phyloP scores from a whole-genome alignment of 2,329 filamentous ascomycete genomes.

The Fusarium sp. region DNA sequence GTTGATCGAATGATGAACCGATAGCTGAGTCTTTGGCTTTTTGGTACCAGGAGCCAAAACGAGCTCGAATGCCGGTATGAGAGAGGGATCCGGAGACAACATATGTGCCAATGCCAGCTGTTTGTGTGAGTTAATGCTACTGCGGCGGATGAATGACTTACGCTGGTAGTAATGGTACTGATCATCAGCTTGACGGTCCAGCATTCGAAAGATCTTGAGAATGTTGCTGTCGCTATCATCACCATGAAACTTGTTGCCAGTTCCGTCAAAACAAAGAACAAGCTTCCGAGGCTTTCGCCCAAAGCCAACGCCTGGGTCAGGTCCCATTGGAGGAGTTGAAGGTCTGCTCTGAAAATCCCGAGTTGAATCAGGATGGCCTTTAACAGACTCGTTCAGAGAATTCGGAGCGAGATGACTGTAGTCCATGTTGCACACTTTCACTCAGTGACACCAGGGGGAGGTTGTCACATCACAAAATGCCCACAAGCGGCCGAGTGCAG shows the following conservation, averaged over 20 bases:
- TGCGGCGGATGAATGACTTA: conserved; percentile 49
- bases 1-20: conserved; percentile 83
- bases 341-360: conserved; percentile 42
- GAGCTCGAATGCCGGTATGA: conserved; percentile 67
- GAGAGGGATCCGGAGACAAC: conserved; percentile 71
- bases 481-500: neutral
- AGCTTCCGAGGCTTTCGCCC: conserved; percentile 58
- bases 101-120: conserved; percentile 80
- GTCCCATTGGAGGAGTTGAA: conserved; percentile 39
- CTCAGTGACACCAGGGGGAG: neutral
- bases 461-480: conserved; percentile 5
- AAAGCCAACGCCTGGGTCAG: conserved; percentile 21
- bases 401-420: conserved; percentile 41
- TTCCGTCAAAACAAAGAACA: conserved; percentile 73
- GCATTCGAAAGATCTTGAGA: conserved; percentile 77
- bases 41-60: conserved; percentile 74
- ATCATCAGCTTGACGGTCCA: conserved; percentile 71
- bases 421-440: conserved; percentile 41
- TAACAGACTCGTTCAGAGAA: conserved; percentile 28
- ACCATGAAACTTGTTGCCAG: conserved; percentile 73
- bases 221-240: conserved; percentile 75
- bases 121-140: neutral
- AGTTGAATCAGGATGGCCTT: conserved; percentile 23
- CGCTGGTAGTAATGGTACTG: conserved; percentile 76
- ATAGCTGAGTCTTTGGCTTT: conserved; percentile 84